Conservation (phyloP, 2,329 filamentous ascomycete species). For the Penicillium concentricum region DNA sequence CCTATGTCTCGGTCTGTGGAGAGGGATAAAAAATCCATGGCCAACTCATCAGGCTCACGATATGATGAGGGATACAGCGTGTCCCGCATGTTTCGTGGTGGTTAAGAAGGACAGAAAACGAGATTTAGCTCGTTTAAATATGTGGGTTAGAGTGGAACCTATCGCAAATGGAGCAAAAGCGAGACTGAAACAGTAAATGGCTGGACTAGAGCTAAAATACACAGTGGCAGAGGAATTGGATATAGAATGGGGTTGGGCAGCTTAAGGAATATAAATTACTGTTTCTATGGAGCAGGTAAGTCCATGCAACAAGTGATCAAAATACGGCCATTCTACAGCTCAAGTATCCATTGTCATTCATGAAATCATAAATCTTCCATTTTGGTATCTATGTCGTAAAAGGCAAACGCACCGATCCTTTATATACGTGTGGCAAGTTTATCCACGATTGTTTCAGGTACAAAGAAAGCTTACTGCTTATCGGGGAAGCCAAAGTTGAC, state of each 20-base stretch:
- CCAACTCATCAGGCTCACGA: neutral
- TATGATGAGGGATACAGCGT: neutral
- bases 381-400: conserved; percentile 4
- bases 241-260: neutral
- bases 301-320: neutral
- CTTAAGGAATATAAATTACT: neutral
- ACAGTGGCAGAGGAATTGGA: neutral
- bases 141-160: neutral
- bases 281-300: neutral
- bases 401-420: neutral
- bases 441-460: neutral
- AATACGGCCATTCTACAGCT: neutral
- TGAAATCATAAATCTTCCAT: conserved; percentile 8
- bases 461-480: conserved; percentile 42
- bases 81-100: neutral
- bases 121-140: neutral
- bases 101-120: neutral
- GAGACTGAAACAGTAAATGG: neutral
- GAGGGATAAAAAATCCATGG: neutral
- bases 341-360: neutral
- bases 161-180: neutral
- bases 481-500: conserved; percentile 72
- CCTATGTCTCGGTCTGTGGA: neutral
- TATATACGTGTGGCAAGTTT: conserved; percentile 3
- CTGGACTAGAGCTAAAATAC: neutral